These are phyloP conservation scores for Coprinopsis cinerea DNA, from an alignment of 768 basidiomycete species.

Conservation along the genomic window DNA sequence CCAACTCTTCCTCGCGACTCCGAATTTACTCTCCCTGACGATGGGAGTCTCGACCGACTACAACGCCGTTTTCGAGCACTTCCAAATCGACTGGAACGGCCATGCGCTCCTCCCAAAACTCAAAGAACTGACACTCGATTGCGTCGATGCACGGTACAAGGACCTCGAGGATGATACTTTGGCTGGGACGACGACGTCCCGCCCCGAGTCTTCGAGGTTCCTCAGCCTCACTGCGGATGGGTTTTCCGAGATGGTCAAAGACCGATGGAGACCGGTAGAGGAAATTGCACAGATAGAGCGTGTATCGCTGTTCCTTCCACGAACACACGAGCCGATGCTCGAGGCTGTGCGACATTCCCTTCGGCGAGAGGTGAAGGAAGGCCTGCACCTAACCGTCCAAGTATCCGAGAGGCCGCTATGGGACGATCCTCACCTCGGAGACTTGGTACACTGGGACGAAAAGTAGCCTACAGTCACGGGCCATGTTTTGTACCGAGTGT, in stretches of 20 bases:
- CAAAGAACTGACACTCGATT: conserved; percentile 3
- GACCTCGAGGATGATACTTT: background rate
- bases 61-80: conserved; percentile 4
- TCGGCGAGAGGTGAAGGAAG: conserved; percentile 4
- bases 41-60: conserved; percentile 7
- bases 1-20: background rate
- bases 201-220: background rate
- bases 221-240: conserved; percentile 2
- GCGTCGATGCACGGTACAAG: background rate
- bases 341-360: background rate
- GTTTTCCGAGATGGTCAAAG: conserved; percentile 5
- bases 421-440: background rate
- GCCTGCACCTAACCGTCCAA: background rate
- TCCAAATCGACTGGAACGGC: conserved; percentile 10
- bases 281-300: conserved; percentile 2
- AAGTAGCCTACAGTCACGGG: no score
- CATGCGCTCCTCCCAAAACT: background rate
- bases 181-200: background rate
- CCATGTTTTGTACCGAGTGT: no score
- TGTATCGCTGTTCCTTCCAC: background rate
- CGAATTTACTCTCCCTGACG: background rate
- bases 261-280: conserved; percentile 3
- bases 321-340: background rate
- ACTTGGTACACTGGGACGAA: no score
- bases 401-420: background rate